These are phyloP conservation scores for Collybiopsis luxurians DNA, from an alignment of 768 basidiomycete genomes.

Conservation along the genomic window DNA sequence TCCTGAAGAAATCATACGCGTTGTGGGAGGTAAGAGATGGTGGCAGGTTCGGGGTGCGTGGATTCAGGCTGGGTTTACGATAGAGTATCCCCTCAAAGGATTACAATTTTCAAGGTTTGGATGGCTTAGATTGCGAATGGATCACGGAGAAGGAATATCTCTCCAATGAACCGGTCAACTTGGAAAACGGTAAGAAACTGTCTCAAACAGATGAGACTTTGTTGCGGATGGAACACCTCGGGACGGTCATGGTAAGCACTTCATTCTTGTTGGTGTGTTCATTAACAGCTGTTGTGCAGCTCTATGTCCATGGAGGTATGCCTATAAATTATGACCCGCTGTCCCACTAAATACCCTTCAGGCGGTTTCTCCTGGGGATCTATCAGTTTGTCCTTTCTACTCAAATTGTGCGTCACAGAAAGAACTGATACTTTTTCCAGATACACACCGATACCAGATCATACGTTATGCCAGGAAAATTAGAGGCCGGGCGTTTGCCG, in stretches of 20 bases:
- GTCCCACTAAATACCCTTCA: conserved; percentile 16
- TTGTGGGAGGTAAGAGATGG: conserved; percentile 79
- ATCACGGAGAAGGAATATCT: conserved; percentile 51
- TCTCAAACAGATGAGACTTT: conserved; percentile 37
- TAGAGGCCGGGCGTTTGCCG: conserved; percentile 63
- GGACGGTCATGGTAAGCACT: conserved; percentile 48
- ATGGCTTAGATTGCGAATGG: conserved; percentile 68
- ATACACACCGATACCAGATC: conserved; percentile 61
- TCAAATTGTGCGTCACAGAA: background rate
- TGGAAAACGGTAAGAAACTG: conserved; percentile 27
- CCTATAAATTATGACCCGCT: background rate
- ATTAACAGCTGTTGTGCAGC: conserved; percentile 27
- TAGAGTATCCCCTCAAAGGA: conserved; percentile 16
- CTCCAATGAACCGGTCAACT: conserved; percentile 14
- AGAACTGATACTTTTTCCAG: conserved; percentile 21
- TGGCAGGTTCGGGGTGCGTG: conserved; percentile 58
- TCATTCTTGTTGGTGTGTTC: background rate
- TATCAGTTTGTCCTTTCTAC: conserved; percentile 41
- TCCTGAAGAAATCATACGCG: conserved; percentile 60
- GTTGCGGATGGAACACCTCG: conserved; percentile 51
- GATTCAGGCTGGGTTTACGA: too few species aligned
- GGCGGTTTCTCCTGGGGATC: conserved; percentile 70
- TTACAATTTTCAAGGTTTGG: conserved; percentile 35
- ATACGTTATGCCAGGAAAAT: conserved; percentile 67
- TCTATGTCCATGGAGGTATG: conserved; percentile 62